These are phyloP conservation scores for Phytopythium litorale DNA, from an alignment of 352 stramenopile species.

Conservation along the genomic window DNA sequence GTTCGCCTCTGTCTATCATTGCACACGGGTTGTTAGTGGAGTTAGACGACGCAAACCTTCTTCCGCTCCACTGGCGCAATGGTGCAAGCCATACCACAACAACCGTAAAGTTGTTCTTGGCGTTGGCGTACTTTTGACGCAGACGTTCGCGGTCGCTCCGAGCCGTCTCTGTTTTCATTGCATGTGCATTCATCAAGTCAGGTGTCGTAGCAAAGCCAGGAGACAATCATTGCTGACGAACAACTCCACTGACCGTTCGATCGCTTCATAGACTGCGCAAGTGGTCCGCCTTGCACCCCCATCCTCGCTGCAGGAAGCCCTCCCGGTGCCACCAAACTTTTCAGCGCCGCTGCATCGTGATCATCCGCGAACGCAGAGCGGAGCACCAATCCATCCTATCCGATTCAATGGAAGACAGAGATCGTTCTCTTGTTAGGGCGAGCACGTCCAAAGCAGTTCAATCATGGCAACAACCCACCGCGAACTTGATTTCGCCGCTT, in stretches of 20 bases:
- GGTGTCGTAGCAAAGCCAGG: background rate
- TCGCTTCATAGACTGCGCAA: constrained; percentile 18
- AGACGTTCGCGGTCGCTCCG: constrained; percentile 62
- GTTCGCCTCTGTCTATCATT: constrained; percentile 54
- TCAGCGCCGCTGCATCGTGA: background rate
- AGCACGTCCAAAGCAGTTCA: background rate
- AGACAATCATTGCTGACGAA: background rate
- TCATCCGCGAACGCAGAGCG: constrained; percentile 54
- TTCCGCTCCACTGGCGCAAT: background rate
- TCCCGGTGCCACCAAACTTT: background rate
- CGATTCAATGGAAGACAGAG: background rate
- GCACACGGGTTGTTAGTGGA: background rate
- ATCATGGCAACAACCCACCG: constrained; percentile 24
- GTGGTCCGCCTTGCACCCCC: constrained; percentile 2
- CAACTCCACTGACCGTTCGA: constrained; percentile 8
- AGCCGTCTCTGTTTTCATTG: constrained; percentile 31
- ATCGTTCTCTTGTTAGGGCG: background rate
- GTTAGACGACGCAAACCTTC: too few species aligned
- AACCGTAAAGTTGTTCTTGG: constrained; percentile 72
- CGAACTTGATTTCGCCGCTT: constrained; percentile 79
- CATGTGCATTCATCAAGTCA: background rate
- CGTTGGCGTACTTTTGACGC: constrained; percentile 74
- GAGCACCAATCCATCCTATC: constrained; percentile 63
- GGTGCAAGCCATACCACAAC: constrained; percentile 38
- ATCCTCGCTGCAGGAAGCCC: background rate